Evolutionary conservation across 306 rosid species (phyloP).

Genomic region (Prunus mira): DNA sequence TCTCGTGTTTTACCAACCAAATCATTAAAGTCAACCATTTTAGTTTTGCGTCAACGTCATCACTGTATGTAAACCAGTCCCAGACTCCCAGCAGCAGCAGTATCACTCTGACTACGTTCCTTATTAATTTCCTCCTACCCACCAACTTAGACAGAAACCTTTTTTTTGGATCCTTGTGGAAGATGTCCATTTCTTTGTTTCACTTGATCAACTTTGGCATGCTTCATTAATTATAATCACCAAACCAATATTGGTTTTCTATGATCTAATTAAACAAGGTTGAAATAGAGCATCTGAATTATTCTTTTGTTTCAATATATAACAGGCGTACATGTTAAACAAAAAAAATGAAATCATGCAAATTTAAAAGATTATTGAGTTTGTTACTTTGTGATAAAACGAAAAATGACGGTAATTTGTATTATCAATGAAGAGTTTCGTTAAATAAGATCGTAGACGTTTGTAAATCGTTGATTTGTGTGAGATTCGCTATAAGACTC

Average conservation of each 20-base stretch:
- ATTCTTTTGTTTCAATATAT: too few species aligned
- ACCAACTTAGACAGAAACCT: slow-evolving; percentile 7
- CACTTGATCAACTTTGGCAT: slow-evolving; percentile 22
- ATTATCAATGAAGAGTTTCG: too few species aligned
- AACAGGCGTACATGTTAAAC: too few species aligned
- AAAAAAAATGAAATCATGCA: too few species aligned
- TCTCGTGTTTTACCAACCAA: slow-evolving; percentile 10
- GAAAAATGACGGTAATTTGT: too few species aligned
- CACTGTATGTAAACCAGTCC: background rate
- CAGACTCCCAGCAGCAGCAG: background rate
- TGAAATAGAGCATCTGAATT: too few species aligned
- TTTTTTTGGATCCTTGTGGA: background rate
- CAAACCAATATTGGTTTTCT: background rate
- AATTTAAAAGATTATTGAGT: too few species aligned
- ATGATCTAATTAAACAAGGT: too few species aligned
- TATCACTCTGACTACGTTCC: background rate
- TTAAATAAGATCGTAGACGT: too few species aligned
- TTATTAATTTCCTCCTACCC: background rate
- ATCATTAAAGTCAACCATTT: slow-evolving; percentile 12
- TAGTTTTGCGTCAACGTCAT: slow-evolving; percentile 10
- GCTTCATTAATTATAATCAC: background rate
- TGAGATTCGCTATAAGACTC: too few species aligned
- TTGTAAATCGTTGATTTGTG: too few species aligned
- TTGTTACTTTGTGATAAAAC: too few species aligned
- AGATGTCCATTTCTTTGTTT: slow-evolving; percentile 6